phyloP scores from a whole-genome alignment of 2,329 filamentous ascomycete species.

The Sporothrix dimorphospora region DNA sequence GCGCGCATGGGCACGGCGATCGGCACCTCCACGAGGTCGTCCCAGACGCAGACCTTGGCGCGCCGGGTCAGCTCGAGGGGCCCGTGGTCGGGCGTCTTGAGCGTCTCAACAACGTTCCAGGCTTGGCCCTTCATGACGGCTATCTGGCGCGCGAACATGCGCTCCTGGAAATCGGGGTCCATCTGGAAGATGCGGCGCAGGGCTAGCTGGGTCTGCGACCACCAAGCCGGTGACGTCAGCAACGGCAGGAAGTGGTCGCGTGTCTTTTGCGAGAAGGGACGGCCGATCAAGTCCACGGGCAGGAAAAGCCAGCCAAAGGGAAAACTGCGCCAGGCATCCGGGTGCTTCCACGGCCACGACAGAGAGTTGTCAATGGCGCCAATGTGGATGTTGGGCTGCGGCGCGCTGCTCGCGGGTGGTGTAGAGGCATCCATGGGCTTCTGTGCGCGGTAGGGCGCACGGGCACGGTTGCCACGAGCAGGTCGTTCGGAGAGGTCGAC shows the following conservation, averaged over 20 bases:
- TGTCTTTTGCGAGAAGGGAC: constrained; percentile 93
- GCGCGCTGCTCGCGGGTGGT: constrained; percentile 49
- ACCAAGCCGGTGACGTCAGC: constrained; percentile 93
- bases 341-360: constrained; percentile 99
- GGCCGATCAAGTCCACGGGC: constrained; percentile 91
- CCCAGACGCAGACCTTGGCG: constrained; percentile 94
- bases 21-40: constrained; percentile 94
- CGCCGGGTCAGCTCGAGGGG: constrained; percentile 87
- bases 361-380: constrained; percentile 97
- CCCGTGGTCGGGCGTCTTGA: constrained; percentile 90
- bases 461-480: constrained; percentile 46
- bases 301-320: constrained; percentile 98
- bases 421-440: constrained; percentile 82
- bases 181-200: constrained; percentile 86
- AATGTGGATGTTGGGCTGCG: constrained; percentile 69
- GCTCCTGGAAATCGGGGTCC: constrained; percentile 95
- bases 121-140: constrained; percentile 99
- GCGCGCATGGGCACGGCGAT: constrained; percentile 87
- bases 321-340: constrained; percentile 88
- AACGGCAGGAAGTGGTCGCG: constrained; percentile 94
- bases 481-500: constrained; percentile 55
- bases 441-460: constrained; percentile 69
- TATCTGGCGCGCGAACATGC: constrained; percentile 98
- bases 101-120: constrained; percentile 97
- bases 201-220: constrained; percentile 89